Evolutionary conservation across 2,329 filamentous ascomycete species (phyloP).

Genomic region (Calcarisporium arbuscula): DNA sequence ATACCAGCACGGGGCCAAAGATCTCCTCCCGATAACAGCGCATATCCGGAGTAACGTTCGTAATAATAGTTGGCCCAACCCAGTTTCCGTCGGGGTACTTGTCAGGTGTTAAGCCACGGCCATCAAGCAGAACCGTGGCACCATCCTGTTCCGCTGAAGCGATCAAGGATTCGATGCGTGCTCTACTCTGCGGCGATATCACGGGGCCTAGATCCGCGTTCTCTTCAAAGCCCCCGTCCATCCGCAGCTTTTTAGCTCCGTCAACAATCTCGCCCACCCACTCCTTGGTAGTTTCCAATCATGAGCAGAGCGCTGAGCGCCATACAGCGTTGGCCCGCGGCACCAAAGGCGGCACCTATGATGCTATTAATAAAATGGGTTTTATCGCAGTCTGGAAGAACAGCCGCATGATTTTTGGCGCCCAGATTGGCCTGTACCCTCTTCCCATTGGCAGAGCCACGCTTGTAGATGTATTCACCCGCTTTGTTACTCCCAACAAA

Average conservation of each 20-base stretch:
- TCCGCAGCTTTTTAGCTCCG: constrained; percentile 63
- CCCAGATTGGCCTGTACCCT: constrained; percentile 83
- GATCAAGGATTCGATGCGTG: constrained; percentile 71
- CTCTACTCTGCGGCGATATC: constrained; percentile 72
- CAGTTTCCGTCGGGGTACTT: constrained; percentile 86
- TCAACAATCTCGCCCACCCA: constrained; percentile 76
- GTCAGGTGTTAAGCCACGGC: constrained; percentile 63
- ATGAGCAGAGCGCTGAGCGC: constrained; percentile 76
- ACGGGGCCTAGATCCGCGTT: constrained; percentile 79
- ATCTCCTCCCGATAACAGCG: constrained; percentile 81
- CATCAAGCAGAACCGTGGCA: constrained; percentile 73
- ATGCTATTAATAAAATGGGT: constrained; percentile 84
- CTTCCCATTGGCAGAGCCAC: constrained; percentile 79
- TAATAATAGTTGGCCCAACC: constrained; percentile 77
- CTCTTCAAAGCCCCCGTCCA: constrained; percentile 76
- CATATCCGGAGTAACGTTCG: constrained; percentile 75
- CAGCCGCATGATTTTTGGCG: constrained; percentile 82
- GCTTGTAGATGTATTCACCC: constrained; percentile 77
- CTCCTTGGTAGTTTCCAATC: constrained; percentile 76
- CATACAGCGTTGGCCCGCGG: constrained; percentile 83
- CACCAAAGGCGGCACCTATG: constrained; percentile 76
- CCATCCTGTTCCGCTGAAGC: constrained; percentile 72
- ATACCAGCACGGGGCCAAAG: constrained; percentile 79
- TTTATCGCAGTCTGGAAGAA: constrained; percentile 83
- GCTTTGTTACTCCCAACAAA: constrained; percentile 87